A percentile compares a stretch with the other conserved stretches of the same genome.
Evolutionary conservation across 2,329 filamentous ascomycete genomes (phyloP).

Genomic region (Knoxdaviesia capensis): DNA sequence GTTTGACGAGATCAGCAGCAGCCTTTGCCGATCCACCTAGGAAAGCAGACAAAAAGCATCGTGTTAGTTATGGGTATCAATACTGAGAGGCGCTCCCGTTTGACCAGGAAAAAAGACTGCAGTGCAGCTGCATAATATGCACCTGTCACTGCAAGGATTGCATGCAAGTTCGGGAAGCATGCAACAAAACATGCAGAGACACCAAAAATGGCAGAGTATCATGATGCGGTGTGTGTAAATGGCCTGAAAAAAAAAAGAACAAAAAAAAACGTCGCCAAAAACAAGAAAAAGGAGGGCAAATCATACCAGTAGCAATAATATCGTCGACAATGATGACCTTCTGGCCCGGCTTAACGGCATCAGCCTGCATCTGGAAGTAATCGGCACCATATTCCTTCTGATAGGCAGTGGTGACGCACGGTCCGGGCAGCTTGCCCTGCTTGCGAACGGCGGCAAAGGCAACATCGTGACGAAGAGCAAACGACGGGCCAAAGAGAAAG

Average conservation of each 20-base stretch:
- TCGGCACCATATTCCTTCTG: conserved; percentile 94
- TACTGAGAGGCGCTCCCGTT: too few relatives aligned
- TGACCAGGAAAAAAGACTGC: too few relatives aligned
- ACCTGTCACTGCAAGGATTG: too few relatives aligned
- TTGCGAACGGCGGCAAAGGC: conserved; percentile 89
- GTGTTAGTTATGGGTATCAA: background rate
- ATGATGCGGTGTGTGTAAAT: background rate
- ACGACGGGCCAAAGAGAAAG: conserved; percentile 81
- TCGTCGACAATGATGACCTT: conserved; percentile 90
- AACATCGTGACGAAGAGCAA: conserved; percentile 66
- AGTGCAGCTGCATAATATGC: too few relatives aligned
- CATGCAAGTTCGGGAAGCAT: too few relatives aligned
- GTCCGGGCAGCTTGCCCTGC: conserved; percentile 84
- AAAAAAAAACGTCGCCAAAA: conserved; percentile 4
- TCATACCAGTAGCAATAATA: conserved; percentile 90
- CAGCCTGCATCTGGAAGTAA: conserved; percentile 87
- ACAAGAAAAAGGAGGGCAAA: background rate
- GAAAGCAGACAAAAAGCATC: background rate
- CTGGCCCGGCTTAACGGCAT: conserved; percentile 66
- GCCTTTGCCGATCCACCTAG: conserved; percentile 79
- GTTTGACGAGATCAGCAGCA: conserved; percentile 66
- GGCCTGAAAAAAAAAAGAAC: conserved; percentile 1
- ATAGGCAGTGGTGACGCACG: conserved; percentile 67
- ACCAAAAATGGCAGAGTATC: too few relatives aligned
- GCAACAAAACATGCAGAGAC: too few relatives aligned